A percentile compares a stretch with the other conserved stretches of the same genome.
Evolutionary conservation across 1,284 basidiomycete species (phyloP).

Genomic region (Austroboletus novae-zelandiae): DNA sequence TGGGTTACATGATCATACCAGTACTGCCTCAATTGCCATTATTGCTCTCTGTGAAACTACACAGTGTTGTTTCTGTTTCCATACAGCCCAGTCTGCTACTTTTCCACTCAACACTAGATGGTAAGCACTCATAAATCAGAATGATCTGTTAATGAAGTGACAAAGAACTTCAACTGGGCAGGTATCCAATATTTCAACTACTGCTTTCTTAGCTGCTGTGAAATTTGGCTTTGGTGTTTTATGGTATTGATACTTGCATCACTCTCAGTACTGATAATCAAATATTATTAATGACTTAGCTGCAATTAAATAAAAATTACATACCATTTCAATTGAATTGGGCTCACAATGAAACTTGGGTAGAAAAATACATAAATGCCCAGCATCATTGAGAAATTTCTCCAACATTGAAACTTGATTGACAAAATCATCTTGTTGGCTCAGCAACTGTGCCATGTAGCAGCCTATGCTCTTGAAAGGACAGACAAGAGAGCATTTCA

Average conservation of each 20-base stretch:
- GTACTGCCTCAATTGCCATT: neutral
- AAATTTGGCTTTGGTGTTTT: constrained; percentile 28
- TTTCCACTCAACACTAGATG: neutral
- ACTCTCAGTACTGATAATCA: constrained; percentile 22
- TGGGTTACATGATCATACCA: neutral
- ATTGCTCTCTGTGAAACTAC: neutral
- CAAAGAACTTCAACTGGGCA: neutral
- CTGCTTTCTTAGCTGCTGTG: constrained; percentile 26
- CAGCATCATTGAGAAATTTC: constrained; percentile 10
- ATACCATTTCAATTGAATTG: constrained; percentile 14
- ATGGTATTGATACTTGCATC: constrained; percentile 29
- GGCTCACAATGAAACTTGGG: constrained; percentile 28
- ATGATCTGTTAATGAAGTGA: constrained; percentile 29
- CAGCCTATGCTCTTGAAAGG: constrained; percentile 23
- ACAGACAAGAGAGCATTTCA: constrained; percentile 33
- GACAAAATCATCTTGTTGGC: constrained; percentile 11
- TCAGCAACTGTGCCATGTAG: constrained; percentile 25
- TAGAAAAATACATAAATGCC: constrained; percentile 21
- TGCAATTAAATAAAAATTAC: neutral
- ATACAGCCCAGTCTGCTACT: neutral
- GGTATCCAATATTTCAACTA: constrained; percentile 20
- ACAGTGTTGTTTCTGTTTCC: neutral
- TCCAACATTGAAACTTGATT: constrained; percentile 16
- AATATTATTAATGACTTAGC: neutral
- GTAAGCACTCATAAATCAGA: neutral